Evolutionary conservation across 805 yeast species (phyloP).

Genomic region (Candida tallmaniae): DNA sequence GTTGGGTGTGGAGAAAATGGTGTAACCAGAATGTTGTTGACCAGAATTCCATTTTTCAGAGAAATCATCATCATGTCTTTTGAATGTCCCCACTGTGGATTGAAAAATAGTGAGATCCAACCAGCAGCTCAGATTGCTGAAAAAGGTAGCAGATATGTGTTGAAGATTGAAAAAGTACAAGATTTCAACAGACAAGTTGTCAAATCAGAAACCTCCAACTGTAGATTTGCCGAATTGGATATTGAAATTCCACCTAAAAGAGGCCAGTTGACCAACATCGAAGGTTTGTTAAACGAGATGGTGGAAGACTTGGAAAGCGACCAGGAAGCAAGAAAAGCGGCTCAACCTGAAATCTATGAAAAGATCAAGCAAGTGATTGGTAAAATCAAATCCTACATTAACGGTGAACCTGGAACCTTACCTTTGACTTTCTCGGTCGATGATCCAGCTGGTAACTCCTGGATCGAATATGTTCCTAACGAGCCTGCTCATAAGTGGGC

Average conservation of each 20-base stretch:
- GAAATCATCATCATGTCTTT: constrained; percentile 93
- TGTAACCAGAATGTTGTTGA: constrained; percentile 73
- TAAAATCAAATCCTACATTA: constrained; percentile 55
- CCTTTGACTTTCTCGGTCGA: constrained; percentile 79
- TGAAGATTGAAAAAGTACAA: constrained; percentile 60
- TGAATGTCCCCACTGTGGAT: constrained; percentile 91
- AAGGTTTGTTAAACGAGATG: constrained; percentile 84
- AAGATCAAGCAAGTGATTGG: constrained; percentile 69
- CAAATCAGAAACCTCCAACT: constrained; percentile 80
- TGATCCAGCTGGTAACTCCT: constrained; percentile 97
- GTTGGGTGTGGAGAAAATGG: constrained; percentile 94
- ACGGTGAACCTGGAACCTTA: constrained; percentile 61
- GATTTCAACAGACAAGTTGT: constrained; percentile 90
- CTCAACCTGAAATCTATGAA: constrained; percentile 69
- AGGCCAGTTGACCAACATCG: constrained; percentile 90
- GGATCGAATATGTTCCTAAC: constrained; percentile 87
- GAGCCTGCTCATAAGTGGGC: constrained; percentile 91
- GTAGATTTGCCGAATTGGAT: constrained; percentile 78
- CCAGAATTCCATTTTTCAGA: constrained; percentile 86
- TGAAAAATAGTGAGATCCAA: constrained; percentile 88
- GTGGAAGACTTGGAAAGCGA: constrained; percentile 72
- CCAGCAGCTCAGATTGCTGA: constrained; percentile 92
- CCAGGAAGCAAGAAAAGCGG: constrained; percentile 71
- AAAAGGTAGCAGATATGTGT: constrained; percentile 71
- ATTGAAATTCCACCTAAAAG: constrained; percentile 93